Evolutionary conservation across 1,139 yeast genomes (phyloP), one percentile per base, ranked within the genome.

Genomic region (Pichiaceae sp.): DNA sequence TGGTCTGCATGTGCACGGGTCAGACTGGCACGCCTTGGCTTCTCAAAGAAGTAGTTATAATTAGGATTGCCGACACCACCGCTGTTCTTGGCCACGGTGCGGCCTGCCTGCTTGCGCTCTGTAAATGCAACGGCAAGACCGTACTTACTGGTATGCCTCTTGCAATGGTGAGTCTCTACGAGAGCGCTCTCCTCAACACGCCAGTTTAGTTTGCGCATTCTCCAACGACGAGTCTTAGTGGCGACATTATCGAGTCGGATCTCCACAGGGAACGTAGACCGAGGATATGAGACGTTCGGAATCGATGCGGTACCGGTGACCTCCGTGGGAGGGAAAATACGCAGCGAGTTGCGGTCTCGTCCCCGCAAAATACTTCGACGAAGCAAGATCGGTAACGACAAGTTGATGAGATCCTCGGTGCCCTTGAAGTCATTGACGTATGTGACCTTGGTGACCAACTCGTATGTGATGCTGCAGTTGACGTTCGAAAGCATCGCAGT

Each of bases 301-400:
- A 91, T 64, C 4, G 81, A 81, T 3, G 95, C 89, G 29, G 81
- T 75, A 3, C 96, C 94, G 3, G 85, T 79, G 29, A 91, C 80
- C 35, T 82, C 85, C 0, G 97, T 91, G 3, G 99, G 97, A 1
- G 98, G 98, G 57, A 91, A 91, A 1, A 93, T 86, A 42, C 99
- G 70, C 30, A 86, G 63, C 1, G 95, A 85, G 53, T 84, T 86
- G 46, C 87, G 70, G 55, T 89, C 96, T 3, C 86, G 84, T 8
- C 93, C 93, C 30, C 87, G 68, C 31, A 85, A 58, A 21, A 89
- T 74, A 46, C 94, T 83, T 43, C 98, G 68, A 30, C 83, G 70
- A 3, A 91, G 68, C 46, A 78, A 71, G n/a, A 91, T 59, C 0
- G 96, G 94, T 42, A 83, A 60, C n/a, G 65, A 59, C 29, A 78